Percentiles rank a stretch among this genome's conserved stretches.
These are phyloP conservation scores for Paratinospora sagittata DNA, from an alignment of 164 flowering plant species.

Conservation along the genomic window DNA sequence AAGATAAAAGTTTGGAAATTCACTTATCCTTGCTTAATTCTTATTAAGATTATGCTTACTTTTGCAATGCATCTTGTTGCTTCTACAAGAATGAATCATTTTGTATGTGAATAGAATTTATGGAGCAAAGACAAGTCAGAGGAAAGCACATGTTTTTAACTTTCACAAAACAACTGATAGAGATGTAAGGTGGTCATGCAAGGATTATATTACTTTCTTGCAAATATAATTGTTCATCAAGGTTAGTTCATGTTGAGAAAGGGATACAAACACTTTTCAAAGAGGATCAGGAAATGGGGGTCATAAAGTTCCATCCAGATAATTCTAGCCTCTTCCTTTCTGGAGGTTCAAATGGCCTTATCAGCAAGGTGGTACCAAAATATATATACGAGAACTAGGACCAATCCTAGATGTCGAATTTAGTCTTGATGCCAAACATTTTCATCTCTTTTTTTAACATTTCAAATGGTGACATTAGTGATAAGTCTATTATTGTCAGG, in stretches of 20 bases:
- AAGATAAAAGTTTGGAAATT: background rate
- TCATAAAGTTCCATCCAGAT: slow-evolving; percentile 62
- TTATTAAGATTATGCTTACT: slow-evolving; percentile 18
- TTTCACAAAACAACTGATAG: slow-evolving; percentile 77
- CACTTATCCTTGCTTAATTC: background rate
- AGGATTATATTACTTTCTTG: slow-evolving; percentile 78
- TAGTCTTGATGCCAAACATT: slow-evolving; percentile 46
- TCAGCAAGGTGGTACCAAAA: slow-evolving; percentile 55
- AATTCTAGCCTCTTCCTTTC: slow-evolving; percentile 69
- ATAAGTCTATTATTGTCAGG: slow-evolving; percentile 89
- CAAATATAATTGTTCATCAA: slow-evolving; percentile 77
- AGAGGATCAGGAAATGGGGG: slow-evolving; percentile 72
- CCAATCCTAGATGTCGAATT: slow-evolving; percentile 84
- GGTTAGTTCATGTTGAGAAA: slow-evolving; percentile 73
- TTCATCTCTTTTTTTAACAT: slow-evolving; percentile 79
- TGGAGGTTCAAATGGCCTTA: slow-evolving; percentile 73
- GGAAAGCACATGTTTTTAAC: slow-evolving; percentile 42
- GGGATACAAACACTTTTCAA: slow-evolving; percentile 56
- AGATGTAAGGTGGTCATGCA: slow-evolving; percentile 77
- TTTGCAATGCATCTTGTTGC: slow-evolving; percentile 92
- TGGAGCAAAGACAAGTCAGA: slow-evolving; percentile 60
- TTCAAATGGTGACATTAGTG: slow-evolving; percentile 61
- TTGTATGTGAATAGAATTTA: slow-evolving; percentile 74
- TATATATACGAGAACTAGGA: slow-evolving; percentile 55
- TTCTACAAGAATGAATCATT: slow-evolving; percentile 87